Conservation (phyloP, 176 grass and related monocot genomes). For the Avena insularis region DNA sequence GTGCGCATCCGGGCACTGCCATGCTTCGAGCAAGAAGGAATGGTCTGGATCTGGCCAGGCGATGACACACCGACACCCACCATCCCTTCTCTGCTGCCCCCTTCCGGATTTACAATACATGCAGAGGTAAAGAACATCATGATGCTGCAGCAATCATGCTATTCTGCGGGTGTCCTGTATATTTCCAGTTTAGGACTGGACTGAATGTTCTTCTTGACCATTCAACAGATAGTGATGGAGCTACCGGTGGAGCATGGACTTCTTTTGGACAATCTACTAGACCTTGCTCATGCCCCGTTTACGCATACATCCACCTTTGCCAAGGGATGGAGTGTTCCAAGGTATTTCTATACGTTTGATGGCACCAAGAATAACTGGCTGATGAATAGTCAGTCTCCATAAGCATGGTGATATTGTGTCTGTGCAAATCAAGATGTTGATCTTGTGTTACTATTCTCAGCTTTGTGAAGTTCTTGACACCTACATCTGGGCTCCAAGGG, state of each 20-base stretch:
- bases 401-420: neutral
- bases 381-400: neutral
- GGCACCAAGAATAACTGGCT: neutral
- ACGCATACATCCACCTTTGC: slow-evolving; percentile 96
- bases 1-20: slow-evolving; percentile 78
- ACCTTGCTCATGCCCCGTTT: slow-evolving; percentile 98
- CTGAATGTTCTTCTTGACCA: slow-evolving; percentile 33
- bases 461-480: slow-evolving; percentile 93
- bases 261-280: slow-evolving; percentile 94
- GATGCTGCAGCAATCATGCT: neutral
- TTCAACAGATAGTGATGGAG: slow-evolving; percentile 91
- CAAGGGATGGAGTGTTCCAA: slow-evolving; percentile 98
- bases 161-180: slow-evolving; percentile 6
- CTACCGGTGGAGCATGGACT: slow-evolving; percentile 94
- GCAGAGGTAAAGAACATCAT: slow-evolving; percentile 70
- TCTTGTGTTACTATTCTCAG: slow-evolving; percentile 42
- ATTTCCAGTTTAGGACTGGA: neutral
- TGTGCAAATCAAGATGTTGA: neutral
- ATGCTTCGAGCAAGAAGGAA: slow-evolving; percentile 96
- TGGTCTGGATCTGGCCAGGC: slow-evolving; percentile 99
- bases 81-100: slow-evolving; percentile 86
- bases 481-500: slow-evolving; percentile 85
- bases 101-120: slow-evolving; percentile 83
- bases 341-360: slow-evolving; percentile 43
- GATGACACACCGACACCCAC: slow-evolving; percentile 62